These are phyloP conservation scores for Stephania japonica DNA, from an alignment of 164 flowering plant species.

Conservation along the genomic window DNA sequence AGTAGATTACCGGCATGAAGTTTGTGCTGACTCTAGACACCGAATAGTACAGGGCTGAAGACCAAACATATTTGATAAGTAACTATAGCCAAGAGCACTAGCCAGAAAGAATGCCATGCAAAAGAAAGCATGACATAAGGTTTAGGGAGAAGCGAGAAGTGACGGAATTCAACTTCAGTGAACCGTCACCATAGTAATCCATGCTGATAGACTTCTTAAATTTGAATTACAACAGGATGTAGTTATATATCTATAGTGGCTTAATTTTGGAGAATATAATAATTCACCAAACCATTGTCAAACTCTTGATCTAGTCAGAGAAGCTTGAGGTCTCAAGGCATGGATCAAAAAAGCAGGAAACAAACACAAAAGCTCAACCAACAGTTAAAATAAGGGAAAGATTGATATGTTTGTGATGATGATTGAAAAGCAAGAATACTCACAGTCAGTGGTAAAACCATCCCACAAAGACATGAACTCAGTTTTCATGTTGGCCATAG, in stretches of 20 bases:
- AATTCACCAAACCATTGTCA: not conserved
- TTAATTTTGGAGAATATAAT: not conserved
- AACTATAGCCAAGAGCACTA: not conserved
- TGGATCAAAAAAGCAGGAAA: not conserved
- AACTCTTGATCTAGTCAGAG: not conserved
- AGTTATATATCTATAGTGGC: not conserved
- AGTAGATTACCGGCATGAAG: not conserved
- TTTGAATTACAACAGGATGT: not conserved
- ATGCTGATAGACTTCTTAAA: not conserved
- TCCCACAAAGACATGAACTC: conserved; percentile 90
- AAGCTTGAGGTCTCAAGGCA: not conserved
- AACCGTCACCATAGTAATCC: not conserved
- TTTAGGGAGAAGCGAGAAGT: not conserved
- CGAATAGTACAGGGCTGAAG: not conserved
- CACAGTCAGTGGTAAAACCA: conserved; percentile 77
- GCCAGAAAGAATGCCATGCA: not conserved
- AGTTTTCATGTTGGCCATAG: conserved; percentile 63
- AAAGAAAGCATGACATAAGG: not conserved
- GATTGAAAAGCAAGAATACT: conserved; percentile 22
- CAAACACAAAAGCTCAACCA: not conserved
- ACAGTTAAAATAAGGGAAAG: not conserved
- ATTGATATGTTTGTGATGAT: not conserved
- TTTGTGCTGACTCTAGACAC: not conserved
- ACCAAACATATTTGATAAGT: not conserved
- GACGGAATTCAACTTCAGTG: not conserved